Conservation (phyloP, 2,329 filamentous ascomycete species). For the Beauveria australis region DNA sequence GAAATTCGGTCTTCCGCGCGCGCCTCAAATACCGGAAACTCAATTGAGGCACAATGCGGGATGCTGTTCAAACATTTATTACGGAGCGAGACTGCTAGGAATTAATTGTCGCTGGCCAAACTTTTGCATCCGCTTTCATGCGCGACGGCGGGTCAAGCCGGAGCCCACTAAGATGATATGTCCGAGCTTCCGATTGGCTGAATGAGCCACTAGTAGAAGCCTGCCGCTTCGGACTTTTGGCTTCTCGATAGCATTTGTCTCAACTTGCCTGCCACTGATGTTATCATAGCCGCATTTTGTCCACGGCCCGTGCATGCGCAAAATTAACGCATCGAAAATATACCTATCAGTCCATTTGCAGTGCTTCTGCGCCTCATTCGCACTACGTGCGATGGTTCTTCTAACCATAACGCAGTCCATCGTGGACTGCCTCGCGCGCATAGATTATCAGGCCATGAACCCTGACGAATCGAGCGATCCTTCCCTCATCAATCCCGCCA, state of each 20-base stretch:
- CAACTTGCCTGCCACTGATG: not conserved
- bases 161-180: not conserved
- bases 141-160: slow-evolving; percentile 11
- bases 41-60: slow-evolving; percentile 8
- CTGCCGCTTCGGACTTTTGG: not conserved
- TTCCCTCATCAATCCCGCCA: slow-evolving; percentile 36
- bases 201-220: not conserved
- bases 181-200: not conserved
- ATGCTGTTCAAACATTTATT: not conserved
- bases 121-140: slow-evolving; percentile 11
- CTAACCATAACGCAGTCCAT: slow-evolving; percentile 68
- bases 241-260: not conserved
- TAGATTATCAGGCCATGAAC: slow-evolving; percentile 14
- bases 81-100: not conserved
- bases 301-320: not conserved
- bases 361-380: not conserved
- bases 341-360: not conserved
- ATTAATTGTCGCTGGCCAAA: slow-evolving; percentile 10
- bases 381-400: slow-evolving; percentile 52
- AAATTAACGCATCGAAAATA: not conserved
- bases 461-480: slow-evolving; percentile 32
- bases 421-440: slow-evolving; percentile 47
- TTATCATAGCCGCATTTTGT: not conserved
- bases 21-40: not conserved
- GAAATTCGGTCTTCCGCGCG: not conserved